phyloP scores from a whole-genome alignment of 176 grass and related monocot species.

The bread wheat (Triticum aestivum) region IWGSC_CS_RefSeq_v2.1 NC_057803.1:620775390-620775889 shows the following conservation, averaged over 20 bases:
- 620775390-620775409: conserved; percentile 19
- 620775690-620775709: conserved; percentile 48
- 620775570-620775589: neutral
- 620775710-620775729: conserved; percentile 51
- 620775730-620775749: conserved; percentile 50
- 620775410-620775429: conserved; percentile 51
- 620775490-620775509: conserved; percentile 59
- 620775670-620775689: neutral
- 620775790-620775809: conserved; percentile 51
- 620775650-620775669: neutral
- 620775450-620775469: conserved; percentile 35
- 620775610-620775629: neutral
- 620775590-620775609: neutral
- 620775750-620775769: conserved; percentile 40
- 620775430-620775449: conserved; percentile 36
- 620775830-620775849: conserved; percentile 39
- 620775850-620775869: too few species aligned
- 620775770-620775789: conserved; percentile 46
- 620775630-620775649: neutral
- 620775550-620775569: conserved; percentile 16
- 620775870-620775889: neutral
- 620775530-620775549: conserved; percentile 18
- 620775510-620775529: conserved; percentile 56
- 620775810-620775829: conserved; percentile 43
- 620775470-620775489: conserved; percentile 15